Evolutionary conservation across 2,329 filamentous ascomycete species (phyloP).

Genomic region (Ophiostoma ulmi): DNA sequence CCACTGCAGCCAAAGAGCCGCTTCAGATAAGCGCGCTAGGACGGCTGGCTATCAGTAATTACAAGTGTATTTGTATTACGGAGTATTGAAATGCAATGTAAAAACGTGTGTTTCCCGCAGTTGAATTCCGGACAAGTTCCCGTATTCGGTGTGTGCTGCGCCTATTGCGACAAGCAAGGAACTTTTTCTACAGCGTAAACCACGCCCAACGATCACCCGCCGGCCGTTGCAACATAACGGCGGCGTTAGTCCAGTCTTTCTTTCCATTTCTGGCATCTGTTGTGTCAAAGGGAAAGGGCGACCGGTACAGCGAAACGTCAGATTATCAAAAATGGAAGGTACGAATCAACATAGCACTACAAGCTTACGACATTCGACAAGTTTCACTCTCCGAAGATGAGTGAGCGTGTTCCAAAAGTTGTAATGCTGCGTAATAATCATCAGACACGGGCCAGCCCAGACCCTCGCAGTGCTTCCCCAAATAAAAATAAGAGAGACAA

Average conservation of each 20-base stretch:
- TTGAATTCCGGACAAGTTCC: not conserved
- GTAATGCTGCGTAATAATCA: not conserved
- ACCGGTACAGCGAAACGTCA: not conserved
- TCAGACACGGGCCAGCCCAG: not conserved
- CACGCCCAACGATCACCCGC: not conserved
- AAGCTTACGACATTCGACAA: not conserved
- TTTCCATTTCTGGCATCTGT: not conserved
- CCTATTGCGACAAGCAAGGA: not conserved
- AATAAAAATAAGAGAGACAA: not conserved
- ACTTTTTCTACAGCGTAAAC: not conserved
- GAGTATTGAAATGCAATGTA: too few species aligned
- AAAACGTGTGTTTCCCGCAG: too few species aligned
- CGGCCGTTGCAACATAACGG: not conserved
- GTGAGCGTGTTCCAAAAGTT: not conserved
- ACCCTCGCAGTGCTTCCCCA: not conserved
- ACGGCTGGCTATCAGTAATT: not conserved
- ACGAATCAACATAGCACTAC: not conserved
- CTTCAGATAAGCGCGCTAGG: not conserved
- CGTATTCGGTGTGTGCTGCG: not conserved
- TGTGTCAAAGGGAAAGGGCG: not conserved
- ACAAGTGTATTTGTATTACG: not conserved
- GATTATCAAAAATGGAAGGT: not conserved
- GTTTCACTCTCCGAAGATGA: too few species aligned
- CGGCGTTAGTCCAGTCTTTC: not conserved
- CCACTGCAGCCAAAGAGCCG: not conserved